Conservation (phyloP, 2,329 filamentous ascomycete species). For the Mariannaea sp. region DNA sequence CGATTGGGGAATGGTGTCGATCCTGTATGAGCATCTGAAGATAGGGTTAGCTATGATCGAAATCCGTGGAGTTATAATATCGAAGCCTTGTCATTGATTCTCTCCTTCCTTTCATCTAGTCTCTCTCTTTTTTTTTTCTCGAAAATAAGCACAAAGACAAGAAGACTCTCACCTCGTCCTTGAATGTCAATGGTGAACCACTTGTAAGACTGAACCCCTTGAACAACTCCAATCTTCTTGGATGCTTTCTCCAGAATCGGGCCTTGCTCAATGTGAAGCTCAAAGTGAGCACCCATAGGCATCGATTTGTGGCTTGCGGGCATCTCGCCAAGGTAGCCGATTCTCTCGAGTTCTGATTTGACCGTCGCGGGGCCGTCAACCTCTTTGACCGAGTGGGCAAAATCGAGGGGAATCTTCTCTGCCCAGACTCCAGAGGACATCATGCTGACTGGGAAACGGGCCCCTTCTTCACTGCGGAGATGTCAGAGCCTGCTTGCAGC, state of each 20-base stretch:
- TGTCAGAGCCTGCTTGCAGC: neutral
- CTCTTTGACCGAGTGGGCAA: constrained; percentile 68
- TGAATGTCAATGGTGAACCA: constrained; percentile 40
- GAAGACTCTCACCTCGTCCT: constrained; percentile 34
- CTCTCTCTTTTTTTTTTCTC: too few species aligned
- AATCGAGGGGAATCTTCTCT: constrained; percentile 64
- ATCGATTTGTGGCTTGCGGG: constrained; percentile 28
- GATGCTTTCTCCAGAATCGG: constrained; percentile 65
- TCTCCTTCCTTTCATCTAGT: too few species aligned
- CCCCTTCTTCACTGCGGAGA: constrained; percentile 71
- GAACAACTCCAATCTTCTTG: constrained; percentile 40
- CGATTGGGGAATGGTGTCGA: constrained; percentile 20
- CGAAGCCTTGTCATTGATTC: too few species aligned
- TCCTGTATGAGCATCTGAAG: constrained; percentile 23
- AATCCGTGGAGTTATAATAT: too few species aligned
- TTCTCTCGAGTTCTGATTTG: constrained; percentile 63
- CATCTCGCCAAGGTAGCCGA: constrained; percentile 68
- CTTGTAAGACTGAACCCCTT: constrained; percentile 41
- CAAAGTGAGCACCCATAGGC: constrained; percentile 77
- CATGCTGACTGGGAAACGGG: constrained; percentile 78
- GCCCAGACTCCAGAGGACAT: constrained; percentile 72
- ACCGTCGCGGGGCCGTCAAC: constrained; percentile 41
- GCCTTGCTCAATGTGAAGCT: constrained; percentile 82
- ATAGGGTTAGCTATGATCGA: neutral
- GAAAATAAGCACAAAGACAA: too few species aligned